Evolutionary conservation across 441 rosid genomes (phyloP).

Genomic region (Breynia disticha): DNA sequence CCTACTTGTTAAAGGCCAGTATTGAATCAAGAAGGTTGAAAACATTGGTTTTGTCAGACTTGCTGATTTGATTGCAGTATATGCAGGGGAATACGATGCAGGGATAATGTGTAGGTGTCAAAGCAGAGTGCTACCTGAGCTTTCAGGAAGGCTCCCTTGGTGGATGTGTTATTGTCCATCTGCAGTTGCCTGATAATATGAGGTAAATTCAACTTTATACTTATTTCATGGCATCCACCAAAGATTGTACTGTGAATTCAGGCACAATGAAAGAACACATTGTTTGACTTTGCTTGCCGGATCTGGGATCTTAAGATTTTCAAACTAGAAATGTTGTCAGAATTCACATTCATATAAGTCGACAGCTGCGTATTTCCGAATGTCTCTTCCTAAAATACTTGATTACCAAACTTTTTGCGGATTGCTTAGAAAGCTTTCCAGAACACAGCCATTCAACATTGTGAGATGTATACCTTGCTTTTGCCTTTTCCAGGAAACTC

Average conservation of each 20-base stretch:
- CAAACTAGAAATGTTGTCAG: too few species aligned
- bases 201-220: constrained; percentile 4
- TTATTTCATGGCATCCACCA: too few species aligned
- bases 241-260: too few species aligned
- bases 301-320: too few species aligned
- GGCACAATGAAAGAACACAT: too few species aligned
- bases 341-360: too few species aligned
- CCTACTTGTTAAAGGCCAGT: too few species aligned
- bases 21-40: too few species aligned
- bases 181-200: constrained; percentile 41
- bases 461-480: constrained; percentile 84
- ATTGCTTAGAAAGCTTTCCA: constrained; percentile 58
- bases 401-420: constrained; percentile 1
- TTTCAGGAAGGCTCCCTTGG: constrained; percentile 76
- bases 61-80: background rate
- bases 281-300: too few species aligned
- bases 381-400: background rate
- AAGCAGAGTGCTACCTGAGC: constrained; percentile 59
- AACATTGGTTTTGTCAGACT: too few species aligned
- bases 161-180: constrained; percentile 71
- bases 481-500: constrained; percentile 63
- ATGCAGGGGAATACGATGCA: constrained; percentile 64
- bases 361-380: too few species aligned
- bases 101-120: constrained; percentile 82
- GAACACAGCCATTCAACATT: constrained; percentile 62